phyloP scores from a whole-genome alignment of 2,329 filamentous ascomycete genomes.

The Colletotrichum liriopes region DNA sequence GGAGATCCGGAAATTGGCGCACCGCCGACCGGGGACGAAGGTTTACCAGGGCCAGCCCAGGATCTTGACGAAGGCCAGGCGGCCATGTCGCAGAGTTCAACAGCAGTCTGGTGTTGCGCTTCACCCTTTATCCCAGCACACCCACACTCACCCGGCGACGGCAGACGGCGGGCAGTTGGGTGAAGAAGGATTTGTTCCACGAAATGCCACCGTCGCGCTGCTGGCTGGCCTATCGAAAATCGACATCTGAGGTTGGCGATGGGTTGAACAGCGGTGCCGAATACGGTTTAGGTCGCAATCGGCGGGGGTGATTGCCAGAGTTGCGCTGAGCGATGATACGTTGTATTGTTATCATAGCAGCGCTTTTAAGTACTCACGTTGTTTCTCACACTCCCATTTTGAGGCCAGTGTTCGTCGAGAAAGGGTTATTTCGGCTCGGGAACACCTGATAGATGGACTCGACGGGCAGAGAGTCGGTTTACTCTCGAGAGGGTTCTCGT shows the following conservation, averaged over 20 bases:
- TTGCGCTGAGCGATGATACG: conserved; percentile 1
- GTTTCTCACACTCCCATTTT: conserved; percentile 8
- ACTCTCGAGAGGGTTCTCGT: not conserved
- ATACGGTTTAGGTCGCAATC: conserved; percentile 26
- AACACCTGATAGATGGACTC: not conserved
- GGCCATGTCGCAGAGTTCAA: conserved; percentile 1
- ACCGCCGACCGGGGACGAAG: conserved; percentile 31
- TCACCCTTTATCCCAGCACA: not conserved
- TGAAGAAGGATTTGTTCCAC: conserved; percentile 2
- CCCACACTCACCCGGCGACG: not conserved
- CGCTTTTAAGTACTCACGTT: conserved; percentile 1
- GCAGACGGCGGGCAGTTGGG: not conserved
- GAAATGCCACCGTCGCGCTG: conserved; percentile 16
- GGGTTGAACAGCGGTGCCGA: conserved; percentile 1
- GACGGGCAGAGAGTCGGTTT: not conserved
- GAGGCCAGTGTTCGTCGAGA: not conserved
- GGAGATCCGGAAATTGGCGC: conserved; percentile 36
- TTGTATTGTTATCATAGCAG: conserved; percentile 15
- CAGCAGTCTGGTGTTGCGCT: not conserved
- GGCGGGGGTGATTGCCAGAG: not conserved
- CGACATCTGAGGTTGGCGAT: conserved; percentile 24
- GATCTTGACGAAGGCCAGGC: conserved; percentile 11
- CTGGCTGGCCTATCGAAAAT: conserved; percentile 9
- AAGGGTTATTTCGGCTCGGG: not conserved
- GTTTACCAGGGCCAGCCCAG: conserved; percentile 32